Evolutionary conservation across 2,329 filamentous ascomycete species (phyloP), one percentile per base, ranked within the genome.

Genomic region (Colletotrichum caudatum): DNA sequence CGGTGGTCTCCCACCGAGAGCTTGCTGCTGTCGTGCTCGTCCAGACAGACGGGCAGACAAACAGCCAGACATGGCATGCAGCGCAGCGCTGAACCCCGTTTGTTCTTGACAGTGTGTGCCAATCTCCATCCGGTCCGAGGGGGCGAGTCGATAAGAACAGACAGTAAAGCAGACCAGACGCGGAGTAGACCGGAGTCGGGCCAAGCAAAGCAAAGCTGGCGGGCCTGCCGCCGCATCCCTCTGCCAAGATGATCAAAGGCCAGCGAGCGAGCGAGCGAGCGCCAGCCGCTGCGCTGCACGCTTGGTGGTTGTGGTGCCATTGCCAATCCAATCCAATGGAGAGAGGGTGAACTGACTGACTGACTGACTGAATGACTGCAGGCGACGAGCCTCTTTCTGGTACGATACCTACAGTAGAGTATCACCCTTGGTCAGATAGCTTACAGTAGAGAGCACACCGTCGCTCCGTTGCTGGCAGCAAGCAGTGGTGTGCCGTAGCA

Each of bases 331-430:
- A 29, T 29, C 20, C 46, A 50, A 50, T 23, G 53, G 23, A 29
- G 39, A 7, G 62, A 39, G 12, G 41, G 63, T 37, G 59, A 4
- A 29, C 29, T 29, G 29, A 29, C 29, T 29, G 29, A 29, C 29
- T 29, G 29, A 29, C 29, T 29, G 29, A 29, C 29, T 4, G 29
- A 29, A 2, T 66, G 67, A 70, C 67, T 57, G 63, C 67, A 66
- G 58, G 56, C 39, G 23, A 46, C 20, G 11, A 46, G 44, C 44
- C 44, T n/a, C 18, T 46, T n/a, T 48, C 44, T 48, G 46, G 46
- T 48, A 12, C n/a, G 46, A 48, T 5, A n/a, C 20, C 4, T 41
- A 18, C 14, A 18, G 39, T 16, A 41, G 39, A 41, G 37, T 41
- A 41, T 6, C 14, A 5, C 14, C 39, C 50, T 53, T 60, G 57